Percentiles rank a stretch among this genome's conserved stretches.
These are phyloP conservation scores for Angophora floribunda DNA, from an alignment of 345 rosid genomes.

Conservation along the genomic window DNA sequence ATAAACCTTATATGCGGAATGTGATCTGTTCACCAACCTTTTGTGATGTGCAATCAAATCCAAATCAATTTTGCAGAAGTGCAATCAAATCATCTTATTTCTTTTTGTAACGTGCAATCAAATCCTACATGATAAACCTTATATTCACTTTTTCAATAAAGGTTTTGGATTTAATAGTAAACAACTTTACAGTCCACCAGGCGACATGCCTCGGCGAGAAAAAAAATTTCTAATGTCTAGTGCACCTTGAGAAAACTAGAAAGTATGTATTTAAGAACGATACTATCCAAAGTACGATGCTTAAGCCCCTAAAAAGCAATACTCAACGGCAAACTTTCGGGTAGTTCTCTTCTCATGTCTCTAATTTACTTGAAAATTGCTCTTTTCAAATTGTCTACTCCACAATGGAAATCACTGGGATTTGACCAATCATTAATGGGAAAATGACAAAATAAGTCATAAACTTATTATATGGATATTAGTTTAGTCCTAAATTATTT, in stretches of 20 bases:
- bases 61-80: neutral
- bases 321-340: neutral
- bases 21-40: neutral
- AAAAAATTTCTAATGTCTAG: neutral
- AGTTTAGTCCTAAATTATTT: neutral
- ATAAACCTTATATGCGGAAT: neutral
- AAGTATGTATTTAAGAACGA: neutral
- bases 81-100: neutral
- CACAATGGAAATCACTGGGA: neutral
- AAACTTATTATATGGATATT: accelerated
- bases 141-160: neutral
- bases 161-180: neutral
- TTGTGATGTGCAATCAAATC: neutral
- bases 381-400: neutral
- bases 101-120: too few relatives aligned
- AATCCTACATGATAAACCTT: neutral
- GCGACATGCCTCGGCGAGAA: neutral
- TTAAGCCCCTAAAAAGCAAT: neutral
- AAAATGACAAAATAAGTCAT: neutral
- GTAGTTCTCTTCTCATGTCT: neutral
- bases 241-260: neutral
- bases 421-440: neutral
- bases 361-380: neutral
- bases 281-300: neutral
- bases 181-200: neutral